Percentiles rank a stretch among this genome's conserved stretches.
phyloP scores from a whole-genome alignment of 371 early-diverging fungal species.

The Mortierella sp. region DNA sequence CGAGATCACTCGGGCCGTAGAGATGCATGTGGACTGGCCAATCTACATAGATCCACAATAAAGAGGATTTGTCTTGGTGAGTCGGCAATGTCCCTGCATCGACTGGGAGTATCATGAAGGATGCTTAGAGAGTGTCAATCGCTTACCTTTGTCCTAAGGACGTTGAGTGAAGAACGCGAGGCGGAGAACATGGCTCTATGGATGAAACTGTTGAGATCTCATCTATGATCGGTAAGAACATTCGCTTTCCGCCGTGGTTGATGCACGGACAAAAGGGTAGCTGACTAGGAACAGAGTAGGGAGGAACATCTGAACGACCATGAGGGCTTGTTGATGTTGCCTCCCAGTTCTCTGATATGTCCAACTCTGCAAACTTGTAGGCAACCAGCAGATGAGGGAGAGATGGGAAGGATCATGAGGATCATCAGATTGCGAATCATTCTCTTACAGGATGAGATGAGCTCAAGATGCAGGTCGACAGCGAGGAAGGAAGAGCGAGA shows the following conservation, averaged over 20 bases:
- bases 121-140: neutral
- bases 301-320: too few relatives aligned
- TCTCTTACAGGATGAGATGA: too few relatives aligned
- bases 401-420: neutral
- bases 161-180: constrained; percentile 39
- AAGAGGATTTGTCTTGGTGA: neutral
- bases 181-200: constrained; percentile 37
- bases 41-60: constrained; percentile 14
- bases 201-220: too few relatives aligned
- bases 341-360: neutral
- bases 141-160: constrained; percentile 46
- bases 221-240: too few relatives aligned
- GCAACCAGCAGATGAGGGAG: neutral
- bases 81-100: neutral
- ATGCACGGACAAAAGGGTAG: too few relatives aligned
- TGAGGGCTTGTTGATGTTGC: too few relatives aligned
- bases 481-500: too few relatives aligned
- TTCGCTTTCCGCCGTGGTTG: too few relatives aligned
- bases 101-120: too few relatives aligned
- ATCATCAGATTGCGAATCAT: neutral
- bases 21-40: constrained; percentile 50
- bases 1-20: constrained; percentile 47
- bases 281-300: too few relatives aligned
- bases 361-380: neutral
- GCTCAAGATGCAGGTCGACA: neutral